phyloP scores from a whole-genome alignment of 768 basidiomycete genomes.

The Termitomyces sp. region DNA sequence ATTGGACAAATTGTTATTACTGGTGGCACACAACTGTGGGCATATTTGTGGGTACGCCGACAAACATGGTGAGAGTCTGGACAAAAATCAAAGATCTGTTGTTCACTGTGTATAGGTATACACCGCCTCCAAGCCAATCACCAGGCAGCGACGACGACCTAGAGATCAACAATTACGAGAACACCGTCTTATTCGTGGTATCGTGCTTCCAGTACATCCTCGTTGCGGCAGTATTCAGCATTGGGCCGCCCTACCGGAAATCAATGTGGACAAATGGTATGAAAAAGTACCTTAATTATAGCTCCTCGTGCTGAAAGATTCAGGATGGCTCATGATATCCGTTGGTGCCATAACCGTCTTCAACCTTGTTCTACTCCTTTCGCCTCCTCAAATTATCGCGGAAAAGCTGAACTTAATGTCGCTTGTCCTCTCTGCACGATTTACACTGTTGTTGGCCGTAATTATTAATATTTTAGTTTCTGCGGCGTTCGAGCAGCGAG shows the following conservation, averaged over 20 bases:
- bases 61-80: conserved; percentile 69
- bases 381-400: conserved; percentile 58
- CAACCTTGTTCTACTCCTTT: conserved; percentile 74
- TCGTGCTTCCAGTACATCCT: conserved; percentile 99
- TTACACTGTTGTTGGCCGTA: conserved; percentile 65
- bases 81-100: neutral
- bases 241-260: conserved; percentile 94
- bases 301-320: conserved; percentile 1
- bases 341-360: conserved; percentile 66
- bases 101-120: conserved; percentile 56
- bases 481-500: conserved; percentile 77
- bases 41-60: conserved; percentile 82
- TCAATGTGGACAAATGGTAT: conserved; percentile 93
- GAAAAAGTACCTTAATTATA: conserved; percentile 17
- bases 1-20: conserved; percentile 91
- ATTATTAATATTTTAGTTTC: conserved; percentile 69
- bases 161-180: conserved; percentile 86
- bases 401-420: conserved; percentile 73
- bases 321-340: conserved; percentile 82
- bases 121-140: conserved; percentile 51
- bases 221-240: conserved; percentile 95
- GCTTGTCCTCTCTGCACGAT: conserved; percentile 65
- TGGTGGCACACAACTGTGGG: conserved; percentile 78
- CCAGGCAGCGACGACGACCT: conserved; percentile 66
- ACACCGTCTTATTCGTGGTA: conserved; percentile 86